Evolutionary conservation across 148 eudicot species (phyloP), one percentile per base, ranked within the genome.

Genomic region (Dysphania ambrosioides): DNA sequence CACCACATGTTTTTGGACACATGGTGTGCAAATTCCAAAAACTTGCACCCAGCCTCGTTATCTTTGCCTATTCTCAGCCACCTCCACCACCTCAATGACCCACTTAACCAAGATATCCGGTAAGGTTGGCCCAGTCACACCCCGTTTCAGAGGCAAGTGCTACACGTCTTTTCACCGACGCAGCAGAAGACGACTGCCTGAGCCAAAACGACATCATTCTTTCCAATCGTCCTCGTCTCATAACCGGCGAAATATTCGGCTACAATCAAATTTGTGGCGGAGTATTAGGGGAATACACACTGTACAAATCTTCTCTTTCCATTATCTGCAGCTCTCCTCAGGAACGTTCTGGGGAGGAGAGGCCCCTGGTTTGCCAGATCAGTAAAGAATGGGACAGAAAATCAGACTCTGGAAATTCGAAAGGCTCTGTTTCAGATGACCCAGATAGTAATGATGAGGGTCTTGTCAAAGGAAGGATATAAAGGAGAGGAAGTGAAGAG

Each of bases 11-110:
- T 61, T 64, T 70, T 15, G 1, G 42, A 75, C 72, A 65, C 32
- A 3, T 64, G 57, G 38, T 70, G 21, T 0, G 58, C 38, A 75
- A 38, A 67, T 63, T 10, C 59, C 66, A 5, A n/a, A 82, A 78
- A 68, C 68, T 58, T 11, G 85, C 89, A 2, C 87, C 89, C 1
- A 62, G 80, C 10, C 81, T n/a, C 84, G 0, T 49, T 78, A n/a
- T 35, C 79, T 2, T 64, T 86, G 5, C 85, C 89, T 19, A 36
- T 84, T 34, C n/a, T 84, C 23, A 87, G 89, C 62, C 89, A 86
- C 65, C 85, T 86, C 51, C 82, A 78, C 68, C 84, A 84, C 66
- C 74, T 84, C 21, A 73, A 76, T 44, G 66, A 59, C 65, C 87
- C 83, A 18, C 71, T 84, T 68, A 5, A 76, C 75, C 26, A 32